Base-by-base conservation (phyloP, 2,329 filamentous ascomycete genomes). In the Fonsecaea multimorphosa region DNA sequence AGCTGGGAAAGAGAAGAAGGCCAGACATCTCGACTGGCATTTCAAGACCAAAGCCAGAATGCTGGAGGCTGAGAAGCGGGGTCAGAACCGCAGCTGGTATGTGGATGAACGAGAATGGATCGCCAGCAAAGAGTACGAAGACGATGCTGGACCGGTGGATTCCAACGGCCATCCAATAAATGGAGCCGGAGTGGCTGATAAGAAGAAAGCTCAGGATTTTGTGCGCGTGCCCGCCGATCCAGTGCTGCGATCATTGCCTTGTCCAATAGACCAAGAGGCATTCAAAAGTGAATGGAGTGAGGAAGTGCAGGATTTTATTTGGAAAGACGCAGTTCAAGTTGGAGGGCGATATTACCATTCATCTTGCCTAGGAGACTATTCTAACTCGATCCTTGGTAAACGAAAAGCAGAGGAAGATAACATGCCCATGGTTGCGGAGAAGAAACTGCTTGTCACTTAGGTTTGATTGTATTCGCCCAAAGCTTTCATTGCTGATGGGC, bases 21-120 rank as follows among this genome's bases (percentile, higher is more conserved):
- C 89, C 27, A 88, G 90, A 2, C 95, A 99, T 76, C 89, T 99
- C 83, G 95, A 99, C 78, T 99, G 95, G 95, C 95, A 99, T 78
- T 99, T 99, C 80, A 89, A 90, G 63, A 93, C 94, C 27, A 94
- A 97, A 74, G 91, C 93, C 74, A 89, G 93, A 53, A 92, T 96
- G 79, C 88, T 89, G 2, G 94, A 98, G 72, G 89, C 91, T 14
- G 89, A 92, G 74, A 94, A 92, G 76, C 87, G 92, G 67, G 93
- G 91, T 34, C 91, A 96, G 72, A 93, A 96, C 74, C 89, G 95
- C 36, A 96, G 92, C 77, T 98, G 93, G 92, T 97, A 97, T 76
- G 89, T 97, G 56, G 92, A 96, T 74, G 91, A 96, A 80, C 84
- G 89, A 80, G 93, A 97, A 75, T 99, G 95, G 95, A 89, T 97